Base-by-base conservation (phyloP, 805 yeast genomes). In the Kodamaea hsintzibuensis region DNA sequence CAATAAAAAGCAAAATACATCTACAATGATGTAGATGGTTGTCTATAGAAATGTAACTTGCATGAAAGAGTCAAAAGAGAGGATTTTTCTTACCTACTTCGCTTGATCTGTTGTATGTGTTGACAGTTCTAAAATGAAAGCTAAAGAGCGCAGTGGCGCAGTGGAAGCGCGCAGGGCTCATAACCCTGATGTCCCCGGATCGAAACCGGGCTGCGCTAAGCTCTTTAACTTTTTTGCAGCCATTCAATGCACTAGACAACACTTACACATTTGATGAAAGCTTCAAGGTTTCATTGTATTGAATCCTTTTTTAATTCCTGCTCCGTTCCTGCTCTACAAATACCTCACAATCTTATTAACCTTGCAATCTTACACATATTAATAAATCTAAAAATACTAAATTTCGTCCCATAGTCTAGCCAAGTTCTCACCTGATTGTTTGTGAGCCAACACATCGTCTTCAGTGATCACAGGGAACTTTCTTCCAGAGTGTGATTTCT, bases 121-220 rank as follows among this genome's bases (percentile, higher is more conserved):
- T 30, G 13, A 8, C 35, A 30, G 13, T 30, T 30, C 35, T 30
- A 30, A 30, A 5, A 5, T 30, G 10, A 12, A 30, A 30, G 35
- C 35, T 30, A 16, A 40, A 40, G 51, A 88, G 95, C 95, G 92
- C 88, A 88, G 91, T 88, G 93, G 93, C 95, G 96, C 93, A 88
- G 96, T 87, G 96, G 96, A 88, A 88, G 93, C 95, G 95, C 93
- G 93, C 93, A 86, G 95, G 95, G 96, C 96, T 88, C 96, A 88
- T 88, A 88, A 88, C 96, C 93, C 95, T 88, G 93, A 88, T 86
- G 93, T 87, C 96, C 91, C 83, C 78, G 91, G 96, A 88, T 88
- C 96, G 96, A 88, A 87, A 88, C 95, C 61, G 56, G 62, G 60
- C 58, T 58, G 59, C 60, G 61, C 63, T 58, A 60, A 47, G 45